Evolutionary conservation across 768 basidiomycete genomes (phyloP).

Genomic region (Leccinum uliginosum): DNA sequence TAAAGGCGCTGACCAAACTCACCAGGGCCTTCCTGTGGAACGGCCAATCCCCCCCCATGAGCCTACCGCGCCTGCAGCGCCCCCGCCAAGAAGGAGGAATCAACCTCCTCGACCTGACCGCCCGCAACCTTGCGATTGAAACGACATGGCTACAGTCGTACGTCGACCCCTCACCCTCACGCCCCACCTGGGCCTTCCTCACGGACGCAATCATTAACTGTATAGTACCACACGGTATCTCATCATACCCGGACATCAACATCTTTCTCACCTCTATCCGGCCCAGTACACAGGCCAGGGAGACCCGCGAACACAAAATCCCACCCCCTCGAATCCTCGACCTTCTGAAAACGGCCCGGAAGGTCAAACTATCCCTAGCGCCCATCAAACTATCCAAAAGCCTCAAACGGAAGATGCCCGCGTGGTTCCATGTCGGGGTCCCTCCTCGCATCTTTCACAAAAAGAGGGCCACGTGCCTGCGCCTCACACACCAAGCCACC

Average conservation of each 20-base stretch:
- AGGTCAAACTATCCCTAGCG: background rate
- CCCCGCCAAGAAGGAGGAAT: background rate
- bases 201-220: background rate
- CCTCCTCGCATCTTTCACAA: background rate
- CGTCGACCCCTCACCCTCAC: background rate
- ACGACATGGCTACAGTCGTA: background rate
- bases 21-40: constrained; percentile 18
- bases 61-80: background rate
- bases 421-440: background rate
- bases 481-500: no score
- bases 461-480: no score
- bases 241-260: background rate
- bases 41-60: background rate
- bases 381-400: background rate
- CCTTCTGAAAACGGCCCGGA: background rate
- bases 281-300: background rate
- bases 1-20: constrained; percentile 5
- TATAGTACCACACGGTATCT: background rate
- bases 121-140: background rate
- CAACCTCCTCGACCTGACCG: background rate
- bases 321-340: background rate
- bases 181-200: background rate
- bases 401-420: background rate
- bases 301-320: background rate
- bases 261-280: background rate